These are phyloP conservation scores for Trichoderma atroviride DNA, from an alignment of 2,329 filamentous ascomycete genomes.

Conservation along the genomic window DNA sequence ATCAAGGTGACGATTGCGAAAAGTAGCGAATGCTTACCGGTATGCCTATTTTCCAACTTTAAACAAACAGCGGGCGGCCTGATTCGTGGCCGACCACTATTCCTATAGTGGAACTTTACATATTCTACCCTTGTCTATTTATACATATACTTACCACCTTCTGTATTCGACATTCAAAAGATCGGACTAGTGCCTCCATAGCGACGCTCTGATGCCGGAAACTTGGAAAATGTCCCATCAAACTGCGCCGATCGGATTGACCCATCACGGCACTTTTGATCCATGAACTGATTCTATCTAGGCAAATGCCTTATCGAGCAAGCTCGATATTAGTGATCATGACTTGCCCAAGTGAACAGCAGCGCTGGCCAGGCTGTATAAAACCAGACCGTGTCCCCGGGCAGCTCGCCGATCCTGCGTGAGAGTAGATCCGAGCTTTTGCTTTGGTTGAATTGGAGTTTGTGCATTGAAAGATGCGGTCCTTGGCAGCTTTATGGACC, in stretches of 20 bases:
- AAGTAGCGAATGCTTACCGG: neutral
- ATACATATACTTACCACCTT: neutral
- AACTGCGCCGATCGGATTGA: neutral
- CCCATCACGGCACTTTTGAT: neutral
- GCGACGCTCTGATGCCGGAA: neutral
- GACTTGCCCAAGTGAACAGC: neutral
- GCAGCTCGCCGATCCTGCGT: neutral
- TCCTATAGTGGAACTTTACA: neutral
- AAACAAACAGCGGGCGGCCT: slow-evolving; percentile 26
- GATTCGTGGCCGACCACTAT: neutral
- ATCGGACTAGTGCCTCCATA: neutral
- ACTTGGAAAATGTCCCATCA: neutral
- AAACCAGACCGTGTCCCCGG: neutral
- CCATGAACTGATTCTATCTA: neutral
- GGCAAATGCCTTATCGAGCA: neutral
- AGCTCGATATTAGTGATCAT: neutral
- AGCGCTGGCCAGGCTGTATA: neutral
- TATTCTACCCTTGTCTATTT: neutral
- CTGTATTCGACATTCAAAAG: neutral
- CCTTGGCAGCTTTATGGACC: neutral
- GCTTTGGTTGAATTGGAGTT: neutral
- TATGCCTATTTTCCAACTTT: neutral
- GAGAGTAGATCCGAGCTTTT: neutral
- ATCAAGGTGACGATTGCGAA: neutral
- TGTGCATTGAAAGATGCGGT: neutral